phyloP scores from a whole-genome alignment of 2,329 filamentous ascomycete genomes.

The Ophiognomonia clavigignenti-juglandacearum region DNA sequence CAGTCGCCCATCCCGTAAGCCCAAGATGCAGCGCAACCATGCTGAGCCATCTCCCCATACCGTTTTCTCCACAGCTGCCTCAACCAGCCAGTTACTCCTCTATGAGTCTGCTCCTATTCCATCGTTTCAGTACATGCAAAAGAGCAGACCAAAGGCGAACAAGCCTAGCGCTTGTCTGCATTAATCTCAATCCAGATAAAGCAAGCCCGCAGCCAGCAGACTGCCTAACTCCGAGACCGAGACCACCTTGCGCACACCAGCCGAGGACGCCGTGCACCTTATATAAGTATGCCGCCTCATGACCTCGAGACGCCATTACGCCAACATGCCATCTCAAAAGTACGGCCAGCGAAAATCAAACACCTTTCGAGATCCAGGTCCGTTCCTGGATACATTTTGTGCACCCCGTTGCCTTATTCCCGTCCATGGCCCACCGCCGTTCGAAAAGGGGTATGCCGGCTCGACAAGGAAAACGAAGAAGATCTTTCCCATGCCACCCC shows the following conservation, averaged over 20 bases:
- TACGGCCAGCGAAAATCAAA: neutral
- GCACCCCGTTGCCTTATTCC: conserved; percentile 10
- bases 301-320: conserved; percentile 10
- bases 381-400: conserved; percentile 10
- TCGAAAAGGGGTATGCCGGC: conserved; percentile 9
- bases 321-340: conserved; percentile 2
- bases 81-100: no score
- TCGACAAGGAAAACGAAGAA: conserved; percentile 2
- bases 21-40: no score
- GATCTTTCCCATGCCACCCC: neutral
- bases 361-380: conserved; percentile 11
- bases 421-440: conserved; percentile 8
- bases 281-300: conserved; percentile 12
- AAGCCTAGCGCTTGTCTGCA: neutral
- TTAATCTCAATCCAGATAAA: neutral
- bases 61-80: no score
- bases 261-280: conserved; percentile 13
- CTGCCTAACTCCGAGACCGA: conserved; percentile 12
- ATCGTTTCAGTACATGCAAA: neutral
- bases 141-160: neutral
- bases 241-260: conserved; percentile 2
- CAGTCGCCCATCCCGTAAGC: neutral
- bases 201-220: conserved; percentile 4
- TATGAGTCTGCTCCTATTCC: no score
- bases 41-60: no score